Percentiles rank a stretch among this genome's conserved stretches.
These are phyloP conservation scores for Albizia julibrissin DNA, from an alignment of 306 rosid species.

Conservation along the genomic window DNA sequence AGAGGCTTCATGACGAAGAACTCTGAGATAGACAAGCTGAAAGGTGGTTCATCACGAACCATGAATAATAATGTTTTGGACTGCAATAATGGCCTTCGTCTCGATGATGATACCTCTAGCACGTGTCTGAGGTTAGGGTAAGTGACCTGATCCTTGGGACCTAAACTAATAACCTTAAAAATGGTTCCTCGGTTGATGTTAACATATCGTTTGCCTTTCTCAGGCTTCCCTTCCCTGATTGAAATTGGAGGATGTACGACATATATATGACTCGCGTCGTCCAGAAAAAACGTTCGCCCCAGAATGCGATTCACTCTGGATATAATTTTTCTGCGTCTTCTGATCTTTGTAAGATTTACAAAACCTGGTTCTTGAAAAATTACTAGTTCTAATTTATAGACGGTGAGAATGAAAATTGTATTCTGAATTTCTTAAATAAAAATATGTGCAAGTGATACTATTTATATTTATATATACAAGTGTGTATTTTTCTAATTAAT, in stretches of 20 bases:
- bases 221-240: background rate
- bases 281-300: background rate
- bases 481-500: no score
- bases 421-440: no score
- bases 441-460: no score
- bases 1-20: conserved; percentile 1
- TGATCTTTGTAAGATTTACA: background rate
- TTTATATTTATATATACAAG: no score
- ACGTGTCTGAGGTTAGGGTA: conserved; percentile 45
- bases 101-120: conserved; percentile 41
- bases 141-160: background rate
- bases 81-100: conserved; percentile 31
- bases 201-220: background rate
- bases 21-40: conserved; percentile 10
- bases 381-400: no score
- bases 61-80: conserved; percentile 1
- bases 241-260: background rate
- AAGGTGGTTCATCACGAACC: conserved; percentile 26
- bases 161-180: background rate
- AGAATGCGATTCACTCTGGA: background rate
- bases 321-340: background rate
- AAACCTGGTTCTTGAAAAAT: background rate
- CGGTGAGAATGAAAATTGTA: no score
- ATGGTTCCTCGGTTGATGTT: background rate
- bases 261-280: background rate